These are phyloP conservation scores for Capsella bursapastoris DNA, from an alignment of 345 rosid species.

Conservation along the genomic window DNA sequence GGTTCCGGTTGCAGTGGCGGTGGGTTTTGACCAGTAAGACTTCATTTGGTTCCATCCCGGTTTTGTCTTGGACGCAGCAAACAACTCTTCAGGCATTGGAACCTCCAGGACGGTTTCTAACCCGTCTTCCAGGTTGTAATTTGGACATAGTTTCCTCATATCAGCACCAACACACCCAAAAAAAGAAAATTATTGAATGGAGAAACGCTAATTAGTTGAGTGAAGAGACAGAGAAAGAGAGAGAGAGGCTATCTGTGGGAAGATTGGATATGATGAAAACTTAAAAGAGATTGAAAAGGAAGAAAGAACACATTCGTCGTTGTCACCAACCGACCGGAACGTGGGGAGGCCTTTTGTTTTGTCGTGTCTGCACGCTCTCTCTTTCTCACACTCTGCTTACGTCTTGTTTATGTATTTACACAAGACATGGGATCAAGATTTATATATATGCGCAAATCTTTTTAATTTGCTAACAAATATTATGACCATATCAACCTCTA, in stretches of 20 bases:
- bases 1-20: conserved; percentile 36
- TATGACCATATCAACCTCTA: conserved; percentile 32
- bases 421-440: conserved; percentile 39
- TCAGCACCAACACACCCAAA: background rate
- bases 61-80: conserved; percentile 47
- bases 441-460: conserved; percentile 16
- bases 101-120: conserved; percentile 98
- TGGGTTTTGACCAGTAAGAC: conserved; percentile 71
- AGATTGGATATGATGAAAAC: conserved; percentile 24
- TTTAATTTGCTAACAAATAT: conserved; percentile 2
- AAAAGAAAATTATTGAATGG: background rate
- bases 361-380: conserved; percentile 90
- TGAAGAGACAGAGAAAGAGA: conserved; percentile 35
- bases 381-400: conserved; percentile 28
- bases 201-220: conserved; percentile 9
- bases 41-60: conserved; percentile 81
- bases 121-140: conserved; percentile 78
- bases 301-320: conserved; percentile 30
- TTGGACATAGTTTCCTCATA: conserved; percentile 97
- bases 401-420: conserved; percentile 16
- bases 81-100: conserved; percentile 94
- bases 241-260: conserved; percentile 39
- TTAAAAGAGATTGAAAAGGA: conserved; percentile 35
- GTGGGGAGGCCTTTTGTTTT: conserved; percentile 59
- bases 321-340: conserved; percentile 79